Evolutionary conservation across 2,329 filamentous ascomycete genomes (phyloP), one percentile per base, ranked within the genome.

Genomic region (Cercospora citrullina): DNA sequence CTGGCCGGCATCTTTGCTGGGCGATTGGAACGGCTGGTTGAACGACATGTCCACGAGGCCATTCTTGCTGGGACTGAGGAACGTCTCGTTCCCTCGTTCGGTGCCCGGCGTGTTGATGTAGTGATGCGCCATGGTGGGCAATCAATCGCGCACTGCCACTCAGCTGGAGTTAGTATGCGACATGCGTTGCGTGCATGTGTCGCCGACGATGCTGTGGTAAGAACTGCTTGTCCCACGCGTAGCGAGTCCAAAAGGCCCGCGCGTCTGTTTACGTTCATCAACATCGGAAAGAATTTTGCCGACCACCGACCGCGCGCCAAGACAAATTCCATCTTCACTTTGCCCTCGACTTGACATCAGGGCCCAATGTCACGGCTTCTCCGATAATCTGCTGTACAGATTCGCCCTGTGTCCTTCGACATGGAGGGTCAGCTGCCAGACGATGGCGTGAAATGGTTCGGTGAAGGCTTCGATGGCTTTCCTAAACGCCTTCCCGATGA

Each of bases 41-140:
- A 93, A 90, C 63, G 93, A 96, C 73, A 94, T 89, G 75, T 96
- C 93, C 76, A 96, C 89, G 81, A 75, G 72, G 45, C 75, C 76
- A 80, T 88, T 84, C 31, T 72, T 70, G 51, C 62, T 71, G 7
- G 72, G 72, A 79, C 82, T 88, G 70, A 96, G 84, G 80, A 90
- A 94, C 72, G 93, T 96, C 80, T 89, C 89, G 85, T 97, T 93
- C 77, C 91, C 93, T 73, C 89, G 80, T 76, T 93, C 91, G 69
- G 93, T 96, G 78, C 91, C 90, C 76, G 94, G 94, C 74, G 94
- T 96, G 81, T 95, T 91, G 81, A 96, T 86, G 76, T 85, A 81
- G 71, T 76, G 75, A 73, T 80, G 78, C 63, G 81, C 81, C 82
- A 84, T 84, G 68, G 39, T 76, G 60, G 64, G 53, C 53, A 30